phyloP scores from a whole-genome alignment of 768 basidiomycete species.

The Termitomyces sp. region DNA sequence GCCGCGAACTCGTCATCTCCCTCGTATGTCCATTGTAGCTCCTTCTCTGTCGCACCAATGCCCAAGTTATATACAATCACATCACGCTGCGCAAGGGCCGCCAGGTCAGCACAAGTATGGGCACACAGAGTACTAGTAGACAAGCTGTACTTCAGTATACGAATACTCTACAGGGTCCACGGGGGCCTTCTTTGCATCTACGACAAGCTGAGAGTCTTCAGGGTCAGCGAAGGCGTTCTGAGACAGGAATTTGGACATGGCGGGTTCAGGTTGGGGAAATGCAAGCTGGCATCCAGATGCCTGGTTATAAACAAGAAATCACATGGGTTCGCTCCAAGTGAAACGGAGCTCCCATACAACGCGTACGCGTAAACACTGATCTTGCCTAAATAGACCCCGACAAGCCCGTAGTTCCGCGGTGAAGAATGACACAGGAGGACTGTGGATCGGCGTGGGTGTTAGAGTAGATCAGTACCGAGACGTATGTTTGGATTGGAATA shows the following conservation, averaged over 20 bases:
- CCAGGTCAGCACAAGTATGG: background rate
- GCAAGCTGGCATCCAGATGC: background rate
- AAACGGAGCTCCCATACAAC: background rate
- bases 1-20: conserved; percentile 80
- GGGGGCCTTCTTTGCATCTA: conserved; percentile 66
- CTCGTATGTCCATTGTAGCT: conserved; percentile 90
- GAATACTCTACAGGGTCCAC: conserved; percentile 53
- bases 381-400: background rate
- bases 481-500: too few species aligned
- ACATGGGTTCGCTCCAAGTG: background rate
- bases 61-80: conserved; percentile 95
- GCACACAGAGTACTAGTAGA: background rate
- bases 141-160: conserved; percentile 58
- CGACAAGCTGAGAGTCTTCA: conserved; percentile 80
- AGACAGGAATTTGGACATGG: conserved; percentile 34
- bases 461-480: too few species aligned
- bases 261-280: background rate
- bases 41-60: conserved; percentile 87
- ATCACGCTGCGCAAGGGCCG: conserved; percentile 49
- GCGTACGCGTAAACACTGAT: background rate
- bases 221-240: conserved; percentile 58
- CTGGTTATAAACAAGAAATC: background rate
- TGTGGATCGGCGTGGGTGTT: too few species aligned
- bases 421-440: too few species aligned
- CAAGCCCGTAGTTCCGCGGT: too few species aligned